Evolutionary conservation across 345 rosid species (phyloP), one percentile per base, ranked within the genome.

Genomic region (Salix koriyanagi): DNA sequence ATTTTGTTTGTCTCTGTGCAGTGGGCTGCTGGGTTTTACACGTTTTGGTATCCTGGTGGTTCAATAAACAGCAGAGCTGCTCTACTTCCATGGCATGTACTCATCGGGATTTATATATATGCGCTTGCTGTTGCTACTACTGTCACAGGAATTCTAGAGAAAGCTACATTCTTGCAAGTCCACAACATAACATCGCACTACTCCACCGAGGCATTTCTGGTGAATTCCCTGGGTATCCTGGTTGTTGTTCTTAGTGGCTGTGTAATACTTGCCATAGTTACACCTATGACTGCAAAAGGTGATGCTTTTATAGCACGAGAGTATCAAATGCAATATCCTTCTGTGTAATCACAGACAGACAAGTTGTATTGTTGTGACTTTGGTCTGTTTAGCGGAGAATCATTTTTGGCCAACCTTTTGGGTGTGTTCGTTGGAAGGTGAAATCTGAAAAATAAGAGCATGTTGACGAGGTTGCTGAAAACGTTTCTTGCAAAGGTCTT

Each of bases 11-110:
- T 89, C 19, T 25, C 15, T 23, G 37, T 39, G 36, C 14, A 95
- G 99, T 93, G 93, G 96, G 92, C 91, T 48, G 80, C 92, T 81
- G 97, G 93, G 76, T 95, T 95, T 83, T 87, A 76, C 36, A 91
- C 93, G 32, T 95, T 86, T 76, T 95, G 97, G 97, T 95, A 93
- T 85, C 97, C 99, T 0, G 96, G 97, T 2, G 94, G 99, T 62
- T 89, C 97, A 6, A 84, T 88, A 80, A 91, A 82, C 48, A 78
- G 90, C 75, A 83, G 96, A 86, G 87, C 89, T 28, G 46, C 82
- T 54, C 84, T 95, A 77, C 83, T 95, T 84, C 92, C 97, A 30
- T 93, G 93, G 99, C 99, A 95, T 60, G 90, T 93, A 32, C 90
- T 95, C 89, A 82, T 95, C 2, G 99, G 99, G 75, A 76, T 93